Evolutionary conservation across 2,329 filamentous ascomycete genomes (phyloP).

Genomic region (Bipolaris gigantea): DNA sequence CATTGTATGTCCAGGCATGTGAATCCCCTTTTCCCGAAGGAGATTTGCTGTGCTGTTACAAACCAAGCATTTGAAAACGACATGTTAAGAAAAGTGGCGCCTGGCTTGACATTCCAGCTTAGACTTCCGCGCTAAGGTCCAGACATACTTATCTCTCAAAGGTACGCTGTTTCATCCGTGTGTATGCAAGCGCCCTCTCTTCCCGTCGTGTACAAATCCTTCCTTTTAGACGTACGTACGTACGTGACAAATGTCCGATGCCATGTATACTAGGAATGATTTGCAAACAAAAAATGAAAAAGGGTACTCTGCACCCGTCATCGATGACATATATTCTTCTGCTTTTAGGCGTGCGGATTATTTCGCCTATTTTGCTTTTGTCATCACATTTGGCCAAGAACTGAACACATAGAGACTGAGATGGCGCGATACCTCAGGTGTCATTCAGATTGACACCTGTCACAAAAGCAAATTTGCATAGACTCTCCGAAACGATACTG

Average conservation of each 20-base stretch:
- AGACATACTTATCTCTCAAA: not conserved
- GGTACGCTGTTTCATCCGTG: not conserved
- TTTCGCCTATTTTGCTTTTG: too few relatives aligned
- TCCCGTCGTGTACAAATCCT: not conserved
- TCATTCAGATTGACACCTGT: not conserved
- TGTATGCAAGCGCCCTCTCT: not conserved
- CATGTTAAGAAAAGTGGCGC: not conserved
- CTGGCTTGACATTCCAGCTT: not conserved
- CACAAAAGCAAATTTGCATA: not conserved
- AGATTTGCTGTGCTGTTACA: not conserved
- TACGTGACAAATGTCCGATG: not conserved
- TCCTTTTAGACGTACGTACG: not conserved
- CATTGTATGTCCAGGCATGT: slow-evolving; percentile 6
- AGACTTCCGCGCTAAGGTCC: too few relatives aligned
- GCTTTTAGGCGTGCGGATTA: not conserved
- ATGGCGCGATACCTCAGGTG: too few relatives aligned
- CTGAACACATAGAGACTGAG: not conserved
- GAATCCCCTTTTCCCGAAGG: slow-evolving; percentile 5
- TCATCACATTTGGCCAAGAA: not conserved
- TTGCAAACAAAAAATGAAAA: not conserved
- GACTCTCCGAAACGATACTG: not conserved
- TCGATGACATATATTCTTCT: not conserved
- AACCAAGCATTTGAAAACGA: slow-evolving; percentile 5
- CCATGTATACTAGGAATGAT: not conserved
- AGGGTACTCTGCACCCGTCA: not conserved